Conservation (phyloP, 2,329 filamentous ascomycete species). For the Colletotrichum tropicale region DNA sequence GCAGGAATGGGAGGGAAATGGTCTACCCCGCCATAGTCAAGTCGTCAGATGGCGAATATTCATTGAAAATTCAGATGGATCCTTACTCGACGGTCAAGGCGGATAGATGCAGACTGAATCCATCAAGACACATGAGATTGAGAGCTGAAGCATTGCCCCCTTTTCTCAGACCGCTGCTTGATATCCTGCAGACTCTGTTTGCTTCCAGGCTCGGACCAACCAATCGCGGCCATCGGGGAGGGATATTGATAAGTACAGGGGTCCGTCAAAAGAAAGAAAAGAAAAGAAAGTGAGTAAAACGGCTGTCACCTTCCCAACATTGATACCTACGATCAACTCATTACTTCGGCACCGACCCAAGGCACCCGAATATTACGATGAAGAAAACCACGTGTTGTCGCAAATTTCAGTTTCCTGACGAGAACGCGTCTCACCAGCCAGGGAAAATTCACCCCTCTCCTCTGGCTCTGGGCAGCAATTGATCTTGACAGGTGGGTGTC, state of each 20-base stretch:
- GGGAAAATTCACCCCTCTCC: not conserved
- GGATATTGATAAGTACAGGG: not conserved
- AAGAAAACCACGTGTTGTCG: not conserved
- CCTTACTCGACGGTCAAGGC: not conserved
- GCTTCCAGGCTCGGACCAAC: not conserved
- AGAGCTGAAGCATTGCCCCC: not conserved
- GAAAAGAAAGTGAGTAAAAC: not conserved
- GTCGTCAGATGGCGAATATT: not conserved
- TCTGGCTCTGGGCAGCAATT: not conserved
- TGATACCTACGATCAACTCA: not conserved
- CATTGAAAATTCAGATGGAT: not conserved
- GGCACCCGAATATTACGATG: not conserved
- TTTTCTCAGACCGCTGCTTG: not conserved
- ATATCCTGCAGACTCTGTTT: not conserved
- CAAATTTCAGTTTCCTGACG: no score
- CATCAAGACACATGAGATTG: not conserved
- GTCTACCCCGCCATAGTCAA: not conserved
- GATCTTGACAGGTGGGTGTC: not conserved
- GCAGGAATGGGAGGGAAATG: not conserved
- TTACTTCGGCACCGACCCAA: not conserved
- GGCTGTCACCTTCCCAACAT: not conserved
- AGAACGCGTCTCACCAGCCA: not conserved
- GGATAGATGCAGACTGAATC: not conserved
- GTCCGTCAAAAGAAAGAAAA: not conserved
- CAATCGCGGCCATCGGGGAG: not conserved